Evolutionary conservation across 2,329 filamentous ascomycete species (phyloP).

Genomic region (Calonectria henricotiae): DNA sequence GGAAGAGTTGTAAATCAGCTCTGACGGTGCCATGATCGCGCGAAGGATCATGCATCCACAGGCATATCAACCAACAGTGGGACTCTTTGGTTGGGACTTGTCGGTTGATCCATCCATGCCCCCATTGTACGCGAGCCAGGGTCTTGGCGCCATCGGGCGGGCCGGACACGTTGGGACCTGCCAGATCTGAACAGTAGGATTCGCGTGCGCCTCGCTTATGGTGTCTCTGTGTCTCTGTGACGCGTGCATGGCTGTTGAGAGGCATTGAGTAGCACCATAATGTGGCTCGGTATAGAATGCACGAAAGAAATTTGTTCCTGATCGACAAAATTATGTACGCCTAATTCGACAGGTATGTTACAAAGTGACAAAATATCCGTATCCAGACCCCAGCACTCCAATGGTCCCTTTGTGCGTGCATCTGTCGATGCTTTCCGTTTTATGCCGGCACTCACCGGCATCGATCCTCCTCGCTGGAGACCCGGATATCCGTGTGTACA

Average conservation of each 20-base stretch:
- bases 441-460: background rate
- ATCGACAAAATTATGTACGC: background rate
- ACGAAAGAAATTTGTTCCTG: background rate
- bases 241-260: background rate
- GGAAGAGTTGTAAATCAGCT: background rate
- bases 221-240: background rate
- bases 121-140: background rate
- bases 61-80: background rate
- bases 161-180: background rate
- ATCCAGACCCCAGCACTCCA: background rate
- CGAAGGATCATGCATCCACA: background rate
- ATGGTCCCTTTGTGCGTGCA: background rate
- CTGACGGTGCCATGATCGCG: background rate
- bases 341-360: background rate
- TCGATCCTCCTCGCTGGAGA: slow-evolving; percentile 13
- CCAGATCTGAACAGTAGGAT: background rate
- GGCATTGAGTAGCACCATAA: background rate
- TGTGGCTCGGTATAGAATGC: background rate
- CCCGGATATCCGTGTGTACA: slow-evolving; percentile 16
- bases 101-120: background rate
- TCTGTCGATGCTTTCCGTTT: background rate
- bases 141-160: background rate
- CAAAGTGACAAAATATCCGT: background rate
- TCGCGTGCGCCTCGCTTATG: background rate
- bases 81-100: background rate